A percentile compares a stretch with the other conserved stretches of the same genome.
These are phyloP conservation scores for Schizosaccharomyces japonicus DNA, from an alignment of 805 yeast genomes.

Conservation along the genomic window DNA sequence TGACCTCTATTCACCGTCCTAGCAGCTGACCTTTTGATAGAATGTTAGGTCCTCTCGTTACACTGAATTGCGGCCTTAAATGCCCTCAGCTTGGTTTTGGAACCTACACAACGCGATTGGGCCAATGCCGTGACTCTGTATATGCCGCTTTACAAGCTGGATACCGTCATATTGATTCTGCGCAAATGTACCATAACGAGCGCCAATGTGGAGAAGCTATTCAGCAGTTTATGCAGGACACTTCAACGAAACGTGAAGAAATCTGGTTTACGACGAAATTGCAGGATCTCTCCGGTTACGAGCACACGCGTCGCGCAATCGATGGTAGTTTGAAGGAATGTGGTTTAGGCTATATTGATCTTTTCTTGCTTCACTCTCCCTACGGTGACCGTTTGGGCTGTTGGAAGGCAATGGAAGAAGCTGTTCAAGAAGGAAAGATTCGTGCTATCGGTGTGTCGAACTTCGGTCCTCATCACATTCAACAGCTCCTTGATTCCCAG, in stretches of 20 bases:
- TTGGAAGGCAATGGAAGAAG: constrained; percentile 54
- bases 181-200: constrained; percentile 47
- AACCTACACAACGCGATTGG: not conserved
- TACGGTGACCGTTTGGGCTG: constrained; percentile 31
- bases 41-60: not conserved
- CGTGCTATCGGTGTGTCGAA: constrained; percentile 56
- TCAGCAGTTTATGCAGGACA: constrained; percentile 19
- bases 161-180: constrained; percentile 30
- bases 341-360: constrained; percentile 34
- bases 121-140: not conserved
- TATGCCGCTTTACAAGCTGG: constrained; percentile 1
- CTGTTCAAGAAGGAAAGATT: constrained; percentile 32
- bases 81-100: constrained; percentile 2
- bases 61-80: not conserved
- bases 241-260: constrained; percentile 18
- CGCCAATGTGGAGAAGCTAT: constrained; percentile 38
- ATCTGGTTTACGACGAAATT: constrained; percentile 17
- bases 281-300: constrained; percentile 23
- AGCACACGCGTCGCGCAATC: constrained; percentile 36
- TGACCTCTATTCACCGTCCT: too few species aligned
- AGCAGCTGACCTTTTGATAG: too few species aligned
- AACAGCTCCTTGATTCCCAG: constrained; percentile 21
- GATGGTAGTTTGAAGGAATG: constrained; percentile 27
- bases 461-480: constrained; percentile 36
- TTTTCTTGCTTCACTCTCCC: constrained; percentile 39